Percentiles rank a stretch among this genome's conserved stretches.
These are phyloP conservation scores for Aspergillus fumigatiaffinis DNA, from an alignment of 2,329 filamentous ascomycete genomes.

Conservation along the genomic window DNA sequence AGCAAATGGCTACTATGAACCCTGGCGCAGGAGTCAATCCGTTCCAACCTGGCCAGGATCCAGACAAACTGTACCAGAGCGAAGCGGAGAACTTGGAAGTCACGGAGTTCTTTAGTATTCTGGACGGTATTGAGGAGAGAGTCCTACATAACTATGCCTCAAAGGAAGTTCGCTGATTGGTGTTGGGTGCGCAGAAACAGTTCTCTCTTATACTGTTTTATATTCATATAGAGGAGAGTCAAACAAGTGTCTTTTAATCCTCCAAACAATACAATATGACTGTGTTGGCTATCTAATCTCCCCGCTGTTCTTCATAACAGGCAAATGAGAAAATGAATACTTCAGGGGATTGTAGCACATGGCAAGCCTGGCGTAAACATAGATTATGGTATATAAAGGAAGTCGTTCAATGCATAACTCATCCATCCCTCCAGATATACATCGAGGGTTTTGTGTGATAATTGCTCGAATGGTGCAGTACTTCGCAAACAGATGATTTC, in stretches of 20 bases:
- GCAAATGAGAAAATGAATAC: background rate
- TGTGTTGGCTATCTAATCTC: background rate
- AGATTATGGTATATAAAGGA: background rate
- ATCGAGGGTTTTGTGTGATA: background rate
- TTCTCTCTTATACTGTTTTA: slow-evolving; percentile 5
- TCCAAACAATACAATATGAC: background rate
- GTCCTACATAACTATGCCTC: slow-evolving; percentile 55
- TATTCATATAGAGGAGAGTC: slow-evolving; percentile 5
- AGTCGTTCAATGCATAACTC: background rate
- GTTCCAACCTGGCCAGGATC: slow-evolving; percentile 89
- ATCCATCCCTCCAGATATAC: background rate
- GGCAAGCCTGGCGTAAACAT: background rate
- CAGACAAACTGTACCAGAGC: slow-evolving; percentile 87
- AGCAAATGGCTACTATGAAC: slow-evolving; percentile 74
- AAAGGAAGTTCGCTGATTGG: slow-evolving; percentile 6
- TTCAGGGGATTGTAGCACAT: background rate
- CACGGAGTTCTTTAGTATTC: slow-evolving; percentile 85
- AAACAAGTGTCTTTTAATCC: background rate
- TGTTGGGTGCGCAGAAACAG: slow-evolving; percentile 3
- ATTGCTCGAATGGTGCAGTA: background rate
- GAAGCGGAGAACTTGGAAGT: slow-evolving; percentile 97
- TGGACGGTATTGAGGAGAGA: slow-evolving; percentile 83
- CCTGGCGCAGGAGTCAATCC: slow-evolving; percentile 64
- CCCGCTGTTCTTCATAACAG: background rate
- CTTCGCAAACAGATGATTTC: background rate